These are phyloP conservation scores for Ophiocordyceps polyrhachis-furcata DNA, from an alignment of 2,329 filamentous ascomycete species.

Conservation along the genomic window DNA sequence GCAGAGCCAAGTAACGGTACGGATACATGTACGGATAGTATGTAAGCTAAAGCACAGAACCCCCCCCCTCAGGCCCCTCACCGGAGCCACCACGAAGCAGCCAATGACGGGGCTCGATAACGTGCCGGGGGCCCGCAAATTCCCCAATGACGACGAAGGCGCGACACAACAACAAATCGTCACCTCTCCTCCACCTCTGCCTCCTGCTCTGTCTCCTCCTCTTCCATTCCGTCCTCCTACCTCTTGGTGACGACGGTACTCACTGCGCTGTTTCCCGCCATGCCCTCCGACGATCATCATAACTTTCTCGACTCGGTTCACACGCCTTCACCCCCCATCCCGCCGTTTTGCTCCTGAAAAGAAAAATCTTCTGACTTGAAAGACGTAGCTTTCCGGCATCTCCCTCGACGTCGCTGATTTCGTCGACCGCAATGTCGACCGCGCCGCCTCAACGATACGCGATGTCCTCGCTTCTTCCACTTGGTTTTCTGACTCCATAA, in stretches of 20 bases:
- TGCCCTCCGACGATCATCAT: conserved; percentile 67
- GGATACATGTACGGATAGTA: too few relatives aligned
- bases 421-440: conserved; percentile 66
- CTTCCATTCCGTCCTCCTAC: background rate
- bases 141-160: background rate
- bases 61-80: background rate
- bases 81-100: background rate
- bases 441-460: conserved; percentile 50
- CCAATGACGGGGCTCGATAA: background rate
- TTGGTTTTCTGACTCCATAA: conserved; percentile 56
- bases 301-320: conserved; percentile 55
- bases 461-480: conserved; percentile 45
- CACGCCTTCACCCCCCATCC: background rate
- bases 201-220: background rate
- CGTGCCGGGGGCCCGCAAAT: background rate
- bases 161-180: background rate
- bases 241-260: too few relatives aligned
- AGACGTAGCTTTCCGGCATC: too few relatives aligned
- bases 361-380: background rate
- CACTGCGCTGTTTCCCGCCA: conserved; percentile 18
- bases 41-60: background rate
- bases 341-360: background rate
- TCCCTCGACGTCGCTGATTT: conserved; percentile 48
- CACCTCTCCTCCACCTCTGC: background rate
- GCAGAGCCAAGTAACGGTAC: too few relatives aligned